Conservation (phyloP, 768 basidiomycete species). For the Solioccasus polychromus region DNA sequence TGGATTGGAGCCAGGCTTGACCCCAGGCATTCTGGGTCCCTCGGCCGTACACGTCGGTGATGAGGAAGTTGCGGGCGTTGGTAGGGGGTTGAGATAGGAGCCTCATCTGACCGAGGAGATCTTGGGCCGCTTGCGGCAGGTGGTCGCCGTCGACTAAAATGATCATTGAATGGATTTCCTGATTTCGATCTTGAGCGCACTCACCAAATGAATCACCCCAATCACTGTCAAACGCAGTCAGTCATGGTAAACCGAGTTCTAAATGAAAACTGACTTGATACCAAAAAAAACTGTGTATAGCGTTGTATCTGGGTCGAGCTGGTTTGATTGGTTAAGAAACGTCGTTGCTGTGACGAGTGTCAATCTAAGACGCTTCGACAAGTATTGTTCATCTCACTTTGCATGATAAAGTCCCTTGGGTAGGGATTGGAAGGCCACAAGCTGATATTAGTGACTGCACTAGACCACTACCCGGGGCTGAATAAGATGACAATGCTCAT, state of each 20-base stretch:
- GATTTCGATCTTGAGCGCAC: not conserved
- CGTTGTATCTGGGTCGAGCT: conserved; percentile 44
- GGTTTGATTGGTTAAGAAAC: conserved; percentile 44
- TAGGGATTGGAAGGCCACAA: conserved; percentile 52
- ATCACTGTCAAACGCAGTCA: conserved; percentile 32
- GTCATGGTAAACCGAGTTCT: not conserved
- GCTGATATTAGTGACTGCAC: conserved; percentile 45
- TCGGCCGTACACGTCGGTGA: conserved; percentile 50
- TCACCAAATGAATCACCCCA: conserved; percentile 42
- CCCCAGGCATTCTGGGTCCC: conserved; percentile 40
- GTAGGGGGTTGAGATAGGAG: conserved; percentile 49
- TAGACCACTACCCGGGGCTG: conserved; percentile 26
- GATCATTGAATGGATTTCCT: not conserved
- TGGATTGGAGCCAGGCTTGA: conserved; percentile 44
- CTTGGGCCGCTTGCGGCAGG: conserved; percentile 42
- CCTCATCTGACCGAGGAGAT: conserved; percentile 42
- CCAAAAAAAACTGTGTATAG: conserved; percentile 54
- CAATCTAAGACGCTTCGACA: not conserved
- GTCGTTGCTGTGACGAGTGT: conserved; percentile 31
- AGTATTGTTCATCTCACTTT: conserved; percentile 32
- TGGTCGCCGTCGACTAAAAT: conserved; percentile 43
- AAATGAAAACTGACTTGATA: conserved; percentile 42
- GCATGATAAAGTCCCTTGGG: conserved; percentile 46
- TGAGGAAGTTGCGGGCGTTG: conserved; percentile 46
- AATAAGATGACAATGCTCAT: not conserved